Percentiles rank a stretch among this genome's conserved stretches.
These are phyloP conservation scores for Scytalidium sp. DNA, from an alignment of 2,329 filamentous ascomycete genomes.

Conservation along the genomic window DNA sequence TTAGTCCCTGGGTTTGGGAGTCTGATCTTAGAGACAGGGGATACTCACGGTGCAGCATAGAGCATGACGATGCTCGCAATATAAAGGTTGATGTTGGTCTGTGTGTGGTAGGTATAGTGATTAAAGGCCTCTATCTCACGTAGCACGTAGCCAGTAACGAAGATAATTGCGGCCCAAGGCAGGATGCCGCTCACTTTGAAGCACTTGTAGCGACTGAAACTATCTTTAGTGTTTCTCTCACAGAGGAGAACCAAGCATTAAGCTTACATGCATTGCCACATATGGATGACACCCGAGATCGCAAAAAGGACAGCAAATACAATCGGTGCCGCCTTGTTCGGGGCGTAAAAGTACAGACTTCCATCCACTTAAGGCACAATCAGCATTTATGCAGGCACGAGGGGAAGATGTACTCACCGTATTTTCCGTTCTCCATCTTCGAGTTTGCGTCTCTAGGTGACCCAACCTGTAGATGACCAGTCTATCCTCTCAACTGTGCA, in stretches of 20 bases:
- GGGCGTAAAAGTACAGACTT: conserved; percentile 46
- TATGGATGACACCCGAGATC: conserved; percentile 43
- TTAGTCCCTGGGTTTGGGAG: conserved; percentile 18
- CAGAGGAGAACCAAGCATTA: background rate
- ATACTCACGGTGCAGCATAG: conserved; percentile 24
- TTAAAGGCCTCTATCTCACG: conserved; percentile 50
- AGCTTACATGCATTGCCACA: conserved; percentile 55
- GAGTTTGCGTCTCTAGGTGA: background rate
- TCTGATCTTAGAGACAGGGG: background rate
- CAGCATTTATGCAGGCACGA: background rate
- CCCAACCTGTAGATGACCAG: too few species aligned
- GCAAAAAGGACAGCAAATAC: conserved; percentile 47
- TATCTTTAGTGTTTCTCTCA: background rate
- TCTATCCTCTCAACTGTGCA: too few species aligned
- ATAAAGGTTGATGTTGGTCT: conserved; percentile 37
- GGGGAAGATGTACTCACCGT: conserved; percentile 11
- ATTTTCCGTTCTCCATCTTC: conserved; percentile 20
- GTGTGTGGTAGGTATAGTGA: conserved; percentile 33
- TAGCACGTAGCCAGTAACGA: conserved; percentile 52
- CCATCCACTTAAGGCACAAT: conserved; percentile 18
- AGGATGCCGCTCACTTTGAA: conserved; percentile 55
- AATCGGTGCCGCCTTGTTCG: conserved; percentile 51
- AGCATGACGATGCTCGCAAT: conserved; percentile 36
- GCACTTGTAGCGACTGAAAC: conserved; percentile 50
- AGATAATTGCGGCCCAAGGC: conserved; percentile 51